Conservation (phyloP, 2,329 filamentous ascomycete species). For the Cercospora sp. region DNA sequence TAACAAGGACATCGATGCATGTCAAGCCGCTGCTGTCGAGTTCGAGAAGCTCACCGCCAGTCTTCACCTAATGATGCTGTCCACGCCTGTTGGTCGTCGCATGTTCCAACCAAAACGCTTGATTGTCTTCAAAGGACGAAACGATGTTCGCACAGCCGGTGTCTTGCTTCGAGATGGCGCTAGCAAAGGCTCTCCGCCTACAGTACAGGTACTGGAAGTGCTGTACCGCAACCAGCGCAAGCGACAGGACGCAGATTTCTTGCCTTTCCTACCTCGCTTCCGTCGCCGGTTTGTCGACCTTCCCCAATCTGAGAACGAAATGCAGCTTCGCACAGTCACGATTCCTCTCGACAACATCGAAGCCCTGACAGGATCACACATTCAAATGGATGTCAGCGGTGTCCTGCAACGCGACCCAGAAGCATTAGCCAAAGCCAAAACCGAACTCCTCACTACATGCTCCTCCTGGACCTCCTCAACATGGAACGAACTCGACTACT, state of each 20-base stretch:
- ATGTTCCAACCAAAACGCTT: constrained; percentile 76
- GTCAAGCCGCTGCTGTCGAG: constrained; percentile 78
- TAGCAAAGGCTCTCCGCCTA: constrained; percentile 65
- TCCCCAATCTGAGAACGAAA: constrained; percentile 65
- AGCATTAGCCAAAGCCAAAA: constrained; percentile 61
- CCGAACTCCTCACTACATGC: constrained; percentile 68
- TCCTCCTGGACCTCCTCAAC: constrained; percentile 70
- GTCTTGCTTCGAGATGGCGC: constrained; percentile 76
- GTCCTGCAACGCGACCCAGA: constrained; percentile 48
- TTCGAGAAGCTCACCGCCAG: constrained; percentile 78
- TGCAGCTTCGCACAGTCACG: constrained; percentile 67
- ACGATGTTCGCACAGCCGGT: constrained; percentile 79
- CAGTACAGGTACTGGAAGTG: constrained; percentile 77
- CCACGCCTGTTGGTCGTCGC: constrained; percentile 78
- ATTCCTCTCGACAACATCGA: constrained; percentile 79
- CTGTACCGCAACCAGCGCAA: constrained; percentile 62
- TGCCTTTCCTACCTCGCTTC: constrained; percentile 78
- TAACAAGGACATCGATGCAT: constrained; percentile 74
- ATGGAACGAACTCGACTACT: constrained; percentile 85
- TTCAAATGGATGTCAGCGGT: constrained; percentile 43
- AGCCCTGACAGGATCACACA: constrained; percentile 71
- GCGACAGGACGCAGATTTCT: constrained; percentile 77
- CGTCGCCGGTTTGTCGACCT: constrained; percentile 67
- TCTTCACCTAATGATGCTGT: constrained; percentile 72
- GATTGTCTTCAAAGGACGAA: constrained; percentile 74